These are phyloP conservation scores for Decorospora gaudefroyi DNA, from an alignment of 2,329 filamentous ascomycete species.

Conservation along the genomic window DNA sequence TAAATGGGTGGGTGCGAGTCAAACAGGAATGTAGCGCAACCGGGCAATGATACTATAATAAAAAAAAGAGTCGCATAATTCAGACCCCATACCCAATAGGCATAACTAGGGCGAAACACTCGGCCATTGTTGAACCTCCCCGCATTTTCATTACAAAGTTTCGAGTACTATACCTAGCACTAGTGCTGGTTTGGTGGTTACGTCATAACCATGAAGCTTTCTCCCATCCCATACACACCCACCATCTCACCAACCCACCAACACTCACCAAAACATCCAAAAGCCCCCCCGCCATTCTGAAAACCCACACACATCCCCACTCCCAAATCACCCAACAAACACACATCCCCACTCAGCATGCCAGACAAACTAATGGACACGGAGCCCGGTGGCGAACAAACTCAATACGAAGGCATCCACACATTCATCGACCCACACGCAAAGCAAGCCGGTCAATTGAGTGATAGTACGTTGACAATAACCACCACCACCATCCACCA, in stretches of 20 bases:
- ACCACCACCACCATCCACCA: neutral
- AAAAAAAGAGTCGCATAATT: too few species aligned
- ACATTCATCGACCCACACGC: slow-evolving; percentile 55
- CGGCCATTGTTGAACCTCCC: too few species aligned
- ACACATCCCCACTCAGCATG: slow-evolving; percentile 45
- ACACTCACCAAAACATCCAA: too few species aligned
- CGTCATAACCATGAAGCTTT: slow-evolving; percentile 15
- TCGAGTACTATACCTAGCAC: too few species aligned
- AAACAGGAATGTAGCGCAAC: neutral
- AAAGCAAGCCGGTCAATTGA: slow-evolving; percentile 63
- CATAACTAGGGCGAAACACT: too few species aligned
- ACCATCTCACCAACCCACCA: neutral
- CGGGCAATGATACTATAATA: too few species aligned
- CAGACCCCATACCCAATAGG: too few species aligned
- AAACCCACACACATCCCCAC: neutral
- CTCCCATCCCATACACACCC: slow-evolving; percentile 2
- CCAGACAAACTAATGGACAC: slow-evolving; percentile 62
- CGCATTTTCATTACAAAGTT: too few species aligned
- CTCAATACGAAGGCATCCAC: slow-evolving; percentile 64
- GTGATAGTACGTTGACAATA: slow-evolving; percentile 50
- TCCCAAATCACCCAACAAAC: neutral
- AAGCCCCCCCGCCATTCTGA: too few species aligned
- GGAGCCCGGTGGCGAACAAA: slow-evolving; percentile 62
- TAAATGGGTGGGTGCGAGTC: neutral
- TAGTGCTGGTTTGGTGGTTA: slow-evolving; percentile 14